These are phyloP conservation scores for Extremus antarcticus DNA, from an alignment of 495 filamentous ascomycete genomes.

Conservation along the genomic window DNA sequence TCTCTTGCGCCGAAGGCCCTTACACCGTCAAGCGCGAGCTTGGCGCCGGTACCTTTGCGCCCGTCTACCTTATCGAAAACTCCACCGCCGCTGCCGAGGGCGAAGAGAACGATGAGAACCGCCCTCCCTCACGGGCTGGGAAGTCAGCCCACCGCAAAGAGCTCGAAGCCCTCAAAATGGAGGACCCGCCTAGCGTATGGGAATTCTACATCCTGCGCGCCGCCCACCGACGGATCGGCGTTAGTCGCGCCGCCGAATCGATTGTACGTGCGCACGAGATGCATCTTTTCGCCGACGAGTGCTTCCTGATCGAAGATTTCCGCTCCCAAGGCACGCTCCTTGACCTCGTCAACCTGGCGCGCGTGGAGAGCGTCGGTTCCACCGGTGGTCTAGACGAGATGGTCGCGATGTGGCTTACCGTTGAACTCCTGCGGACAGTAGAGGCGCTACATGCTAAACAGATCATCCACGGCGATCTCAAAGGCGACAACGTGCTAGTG, in stretches of 20 bases:
- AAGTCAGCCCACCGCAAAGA: slow-evolving; percentile 38
- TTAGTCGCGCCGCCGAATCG: slow-evolving; percentile 58
- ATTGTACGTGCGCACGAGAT: slow-evolving; percentile 74
- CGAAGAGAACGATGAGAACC: slow-evolving; percentile 30
- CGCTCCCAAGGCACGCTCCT: slow-evolving; percentile 84
- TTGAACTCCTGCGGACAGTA: slow-evolving; percentile 83
- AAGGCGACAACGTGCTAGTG: slow-evolving; percentile 87
- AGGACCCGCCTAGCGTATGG: slow-evolving; percentile 79
- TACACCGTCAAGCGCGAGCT: slow-evolving; percentile 83
- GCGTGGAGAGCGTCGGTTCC: slow-evolving; percentile 45
- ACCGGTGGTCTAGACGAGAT: slow-evolving; percentile 68
- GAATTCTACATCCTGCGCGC: slow-evolving; percentile 93
- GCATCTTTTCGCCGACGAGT: slow-evolving; percentile 78
- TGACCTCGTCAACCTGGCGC: slow-evolving; percentile 80
- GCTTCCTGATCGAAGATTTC: slow-evolving; percentile 77
- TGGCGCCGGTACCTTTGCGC: slow-evolving; percentile 85
- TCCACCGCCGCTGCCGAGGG: slow-evolving; percentile 38
- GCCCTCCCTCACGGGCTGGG: slow-evolving; percentile 23
- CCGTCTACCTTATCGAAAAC: slow-evolving; percentile 83
- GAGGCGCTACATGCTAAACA: slow-evolving; percentile 72
- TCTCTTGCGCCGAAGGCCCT: slow-evolving; percentile 46
- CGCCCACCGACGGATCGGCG: slow-evolving; percentile 59
- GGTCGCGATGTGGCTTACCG: slow-evolving; percentile 85
- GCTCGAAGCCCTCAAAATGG: slow-evolving; percentile 87
- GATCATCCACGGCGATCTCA: slow-evolving; percentile 87